Conservation (phyloP, 2,329 filamentous ascomycete species). For the Chaetomium sp. region DNA sequence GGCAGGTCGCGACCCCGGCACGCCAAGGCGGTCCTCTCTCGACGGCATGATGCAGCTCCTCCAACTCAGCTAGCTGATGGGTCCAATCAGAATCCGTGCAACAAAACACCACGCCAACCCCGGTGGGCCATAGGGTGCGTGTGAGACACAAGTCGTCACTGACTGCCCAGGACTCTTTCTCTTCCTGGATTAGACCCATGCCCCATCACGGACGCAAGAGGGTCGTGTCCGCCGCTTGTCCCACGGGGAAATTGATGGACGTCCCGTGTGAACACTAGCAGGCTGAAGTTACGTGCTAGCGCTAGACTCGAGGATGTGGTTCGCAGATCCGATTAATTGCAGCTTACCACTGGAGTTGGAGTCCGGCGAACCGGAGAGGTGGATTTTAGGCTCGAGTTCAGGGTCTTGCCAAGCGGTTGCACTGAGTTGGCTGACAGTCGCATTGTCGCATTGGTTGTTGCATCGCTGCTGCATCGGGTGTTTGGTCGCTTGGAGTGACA, state of each 20-base stretch:
- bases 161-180: neutral
- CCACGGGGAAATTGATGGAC: neutral
- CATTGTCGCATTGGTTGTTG: neutral
- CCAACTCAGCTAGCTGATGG: neutral
- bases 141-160: neutral
- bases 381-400: no score
- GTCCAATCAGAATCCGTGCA: neutral
- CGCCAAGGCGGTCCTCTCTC: neutral
- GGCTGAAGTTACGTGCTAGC: neutral
- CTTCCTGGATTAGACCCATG: neutral
- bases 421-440: neutral
- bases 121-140: conserved; percentile 1
- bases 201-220: neutral
- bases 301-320: neutral
- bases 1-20: neutral
- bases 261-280: neutral
- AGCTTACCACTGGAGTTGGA: neutral
- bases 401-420: neutral
- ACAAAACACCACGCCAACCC: neutral
- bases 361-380: neutral
- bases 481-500: neutral
- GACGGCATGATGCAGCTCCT: neutral
- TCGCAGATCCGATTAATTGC: neutral
- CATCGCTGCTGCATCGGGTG: neutral
- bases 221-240: neutral